phyloP scores from a whole-genome alignment of 495 filamentous ascomycete species.

The Polyplosphaeria fusca region DNA sequence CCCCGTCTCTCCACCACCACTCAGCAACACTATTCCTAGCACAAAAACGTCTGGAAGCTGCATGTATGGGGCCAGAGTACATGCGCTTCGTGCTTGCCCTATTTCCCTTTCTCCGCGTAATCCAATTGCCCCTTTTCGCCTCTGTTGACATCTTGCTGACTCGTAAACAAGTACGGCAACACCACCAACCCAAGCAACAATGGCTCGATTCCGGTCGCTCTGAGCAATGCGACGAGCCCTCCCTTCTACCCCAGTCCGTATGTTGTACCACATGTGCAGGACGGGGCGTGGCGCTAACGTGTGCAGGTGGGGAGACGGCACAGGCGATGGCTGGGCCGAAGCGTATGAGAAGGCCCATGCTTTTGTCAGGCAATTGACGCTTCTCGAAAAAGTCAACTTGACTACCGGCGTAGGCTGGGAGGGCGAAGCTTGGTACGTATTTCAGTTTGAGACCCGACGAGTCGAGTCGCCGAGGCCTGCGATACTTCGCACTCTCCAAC shows the following conservation, averaged over 20 bases:
- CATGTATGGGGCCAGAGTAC: slow-evolving; percentile 20
- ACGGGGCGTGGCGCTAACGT: slow-evolving; percentile 59
- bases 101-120: slow-evolving; percentile 29
- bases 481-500: no score
- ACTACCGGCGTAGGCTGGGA: slow-evolving; percentile 83
- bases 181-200: slow-evolving; percentile 13
- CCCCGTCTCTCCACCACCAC: not conserved
- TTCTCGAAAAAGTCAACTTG: slow-evolving; percentile 88
- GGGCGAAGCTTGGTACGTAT: slow-evolving; percentile 30
- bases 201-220: slow-evolving; percentile 7
- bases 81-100: slow-evolving; percentile 19
- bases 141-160: slow-evolving; percentile 19
- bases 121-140: not conserved
- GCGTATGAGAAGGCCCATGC: slow-evolving; percentile 72
- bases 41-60: slow-evolving; percentile 1
- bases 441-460: no score
- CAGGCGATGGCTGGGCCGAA: slow-evolving; percentile 66
- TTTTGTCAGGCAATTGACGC: slow-evolving; percentile 79
- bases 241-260: slow-evolving; percentile 64
- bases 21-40: slow-evolving; percentile 4
- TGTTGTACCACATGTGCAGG: not conserved
- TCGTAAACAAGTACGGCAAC: slow-evolving; percentile 30
- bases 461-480: not conserved
- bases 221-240: slow-evolving; percentile 40
- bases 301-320: slow-evolving; percentile 71